Evolutionary conservation across 257 asterid species (phyloP).

Genomic region (Eustoma russellianum): DNA sequence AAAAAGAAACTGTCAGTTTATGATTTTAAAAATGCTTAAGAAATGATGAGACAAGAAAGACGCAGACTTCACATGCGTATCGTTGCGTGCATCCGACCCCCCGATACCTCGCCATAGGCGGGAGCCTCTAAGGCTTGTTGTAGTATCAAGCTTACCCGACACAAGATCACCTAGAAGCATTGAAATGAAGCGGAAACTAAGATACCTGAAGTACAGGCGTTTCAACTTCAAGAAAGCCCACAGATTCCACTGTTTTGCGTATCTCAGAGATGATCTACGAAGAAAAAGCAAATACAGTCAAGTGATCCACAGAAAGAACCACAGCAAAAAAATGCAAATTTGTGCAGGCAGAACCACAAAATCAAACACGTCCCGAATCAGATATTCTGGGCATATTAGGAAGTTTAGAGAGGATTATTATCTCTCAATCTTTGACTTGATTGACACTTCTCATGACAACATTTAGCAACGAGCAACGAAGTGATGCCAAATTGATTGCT

Average conservation of each 20-base stretch:
- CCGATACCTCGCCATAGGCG: too few relatives aligned
- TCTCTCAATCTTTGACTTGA: too few relatives aligned
- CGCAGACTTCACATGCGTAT: too few relatives aligned
- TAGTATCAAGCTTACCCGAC: background rate
- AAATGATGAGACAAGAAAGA: too few relatives aligned
- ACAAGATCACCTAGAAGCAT: background rate
- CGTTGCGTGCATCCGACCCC: too few relatives aligned
- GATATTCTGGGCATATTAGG: too few relatives aligned
- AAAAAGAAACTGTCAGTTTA: background rate
- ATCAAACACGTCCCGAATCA: too few relatives aligned
- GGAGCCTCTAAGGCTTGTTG: too few relatives aligned
- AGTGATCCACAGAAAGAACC: background rate
- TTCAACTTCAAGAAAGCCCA: conserved; percentile 89
- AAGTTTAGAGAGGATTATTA: too few relatives aligned
- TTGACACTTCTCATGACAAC: too few relatives aligned
- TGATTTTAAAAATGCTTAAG: background rate
- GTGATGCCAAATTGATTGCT: too few relatives aligned
- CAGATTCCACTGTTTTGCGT: conserved; percentile 82
- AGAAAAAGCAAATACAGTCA: conserved; percentile 29
- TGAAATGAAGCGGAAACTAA: conserved; percentile 12
- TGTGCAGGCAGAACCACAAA: background rate
- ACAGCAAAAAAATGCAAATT: background rate
- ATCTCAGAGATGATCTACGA: conserved; percentile 92
- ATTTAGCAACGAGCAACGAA: too few relatives aligned
- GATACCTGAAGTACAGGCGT: conserved; percentile 98